These are phyloP conservation scores for Mycothermus thermophilus DNA, from an alignment of 495 filamentous ascomycete genomes.

Conservation along the genomic window DNA sequence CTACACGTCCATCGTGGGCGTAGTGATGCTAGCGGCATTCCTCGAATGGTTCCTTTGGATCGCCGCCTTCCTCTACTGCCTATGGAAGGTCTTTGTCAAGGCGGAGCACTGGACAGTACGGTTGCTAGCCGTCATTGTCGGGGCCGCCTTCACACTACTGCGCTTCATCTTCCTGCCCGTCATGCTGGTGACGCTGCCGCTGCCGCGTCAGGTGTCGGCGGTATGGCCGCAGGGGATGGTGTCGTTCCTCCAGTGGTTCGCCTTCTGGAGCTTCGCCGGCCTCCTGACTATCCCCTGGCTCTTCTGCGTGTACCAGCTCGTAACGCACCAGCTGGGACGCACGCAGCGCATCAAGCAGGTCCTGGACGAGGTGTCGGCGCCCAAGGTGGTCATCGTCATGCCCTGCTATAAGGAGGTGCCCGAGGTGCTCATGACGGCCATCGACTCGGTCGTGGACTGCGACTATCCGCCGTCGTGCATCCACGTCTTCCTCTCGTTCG, in stretches of 20 bases:
- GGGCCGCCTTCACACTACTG: constrained; percentile 54
- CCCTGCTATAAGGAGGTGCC: constrained; percentile 92
- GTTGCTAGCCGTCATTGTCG: constrained; percentile 62
- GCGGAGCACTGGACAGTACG: constrained; percentile 75
- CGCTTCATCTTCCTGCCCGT: constrained; percentile 87
- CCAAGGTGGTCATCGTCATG: constrained; percentile 96
- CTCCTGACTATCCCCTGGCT: constrained; percentile 83
- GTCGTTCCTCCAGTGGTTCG: constrained; percentile 76
- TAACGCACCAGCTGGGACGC: constrained; percentile 72
- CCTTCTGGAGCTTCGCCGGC: constrained; percentile 84
- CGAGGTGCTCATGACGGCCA: constrained; percentile 69
- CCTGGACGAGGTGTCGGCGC: constrained; percentile 71
- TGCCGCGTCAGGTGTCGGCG: constrained; percentile 55
- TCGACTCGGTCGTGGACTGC: constrained; percentile 87
- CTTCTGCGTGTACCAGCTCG: constrained; percentile 79
- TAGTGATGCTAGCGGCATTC: constrained; percentile 70
- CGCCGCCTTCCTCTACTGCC: constrained; percentile 80
- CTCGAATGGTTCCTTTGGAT: constrained; percentile 95
- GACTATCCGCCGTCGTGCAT: constrained; percentile 90
- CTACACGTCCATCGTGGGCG: constrained; percentile 69
- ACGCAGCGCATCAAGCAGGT: constrained; percentile 70
- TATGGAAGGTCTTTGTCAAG: constrained; percentile 78
- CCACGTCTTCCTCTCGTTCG: constrained; percentile 93
- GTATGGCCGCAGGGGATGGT: constrained; percentile 58
- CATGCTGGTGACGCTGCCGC: constrained; percentile 86